Base-by-base conservation (phyloP, 2,329 filamentous ascomycete genomes). In the Diplodia sapinea region DNA sequence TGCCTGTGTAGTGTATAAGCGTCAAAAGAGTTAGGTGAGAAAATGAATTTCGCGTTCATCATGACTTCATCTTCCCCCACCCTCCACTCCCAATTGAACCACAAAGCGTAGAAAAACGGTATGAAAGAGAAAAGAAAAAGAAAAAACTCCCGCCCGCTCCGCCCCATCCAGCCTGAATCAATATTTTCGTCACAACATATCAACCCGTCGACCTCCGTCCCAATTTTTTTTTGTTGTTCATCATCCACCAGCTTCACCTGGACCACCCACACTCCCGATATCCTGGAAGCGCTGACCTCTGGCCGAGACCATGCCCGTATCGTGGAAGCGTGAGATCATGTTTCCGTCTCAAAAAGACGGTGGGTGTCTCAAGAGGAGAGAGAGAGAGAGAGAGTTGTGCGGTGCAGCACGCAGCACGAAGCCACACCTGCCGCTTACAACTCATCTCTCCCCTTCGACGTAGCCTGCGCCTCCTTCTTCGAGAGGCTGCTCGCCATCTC, bases 401-500 rank as follows among this genome's bases (percentile, higher is more conserved):
- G n/a, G n/a, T n/a, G n/a, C n/a, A 38, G 36, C 36, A 38, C 9
- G 36, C 17, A 17, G 40, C 40, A 43, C 17, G 38, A n/a, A 43
- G 38, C 38, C 15, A 2, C 38, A 6, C 40, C 13, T 15, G 13
- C 15, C n/a, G 20, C 31, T 50, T 40, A 86, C 77, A 87, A 79
- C 77, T 87, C 84, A 73, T 86, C 85, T 73, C 83, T 85, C 29
- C 82, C 79, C 63, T 76, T 78, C 64, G 78, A 77, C 1, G 83
- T 83, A 13, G 79, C 82, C 51, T 78, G 73, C 12, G 74, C 70
- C 15, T 72, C 76, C 29, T 71, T 75, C 64, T 73, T 76, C 50
- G 71, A 71, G 15, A 83, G 79, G 69, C 76, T 82, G 70, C 81
- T 85, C 4, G 81, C 82, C 40, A 80, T 78, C 13, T 83, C 80